Evolutionary conservation across 1,284 basidiomycete genomes (phyloP), one percentile per base, ranked within the genome.

Genomic region (Gastroboletus turbinatus): DNA sequence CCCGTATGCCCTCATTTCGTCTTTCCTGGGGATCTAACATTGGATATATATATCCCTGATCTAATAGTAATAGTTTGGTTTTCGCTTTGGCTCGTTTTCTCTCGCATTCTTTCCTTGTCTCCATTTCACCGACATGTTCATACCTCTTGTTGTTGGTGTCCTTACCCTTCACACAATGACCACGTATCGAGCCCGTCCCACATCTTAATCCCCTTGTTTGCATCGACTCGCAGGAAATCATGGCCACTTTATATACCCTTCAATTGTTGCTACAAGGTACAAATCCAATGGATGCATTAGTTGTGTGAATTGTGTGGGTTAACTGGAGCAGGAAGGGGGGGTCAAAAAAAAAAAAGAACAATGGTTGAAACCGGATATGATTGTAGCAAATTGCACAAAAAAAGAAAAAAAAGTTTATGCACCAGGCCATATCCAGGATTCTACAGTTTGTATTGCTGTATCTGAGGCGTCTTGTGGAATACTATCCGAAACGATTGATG

Each of bases 381-480:
- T 53, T 52, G 53, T 58, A 61, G 48, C 54, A 40, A 17, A 49
- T 42, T 46, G 55, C 25, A 23, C 39, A 25, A 47, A 48, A 33
- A 23, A n/a, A n/a, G n/a, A 30, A 30, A 27, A 45, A 46, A 33
- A 27, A 32, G 23, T 51, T 63, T 43, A 71, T 65, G 67, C 47
- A 53, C 68, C 64, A 17, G 73, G 65, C 80, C 80, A 88, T 67
- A 90, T 85, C 80, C 84, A 90, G 52, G 80, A 73, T 64, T 82
- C 75, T 23, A 88, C 83, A 2, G 72, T 74, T 23, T 72, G 73
- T 52, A 81, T 82, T 56, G 92, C 89, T 65, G 83, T 80, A 45
- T 80, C 72, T 27, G 70, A 70, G 10, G 86, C 78, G 64, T 92
- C 85, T 59, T 80, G 76, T 11, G 92, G 88, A 44, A 93, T 73